Base-by-base conservation (phyloP, 2,329 filamentous ascomycete genomes). In the Pseudocercospora ulei region DNA sequence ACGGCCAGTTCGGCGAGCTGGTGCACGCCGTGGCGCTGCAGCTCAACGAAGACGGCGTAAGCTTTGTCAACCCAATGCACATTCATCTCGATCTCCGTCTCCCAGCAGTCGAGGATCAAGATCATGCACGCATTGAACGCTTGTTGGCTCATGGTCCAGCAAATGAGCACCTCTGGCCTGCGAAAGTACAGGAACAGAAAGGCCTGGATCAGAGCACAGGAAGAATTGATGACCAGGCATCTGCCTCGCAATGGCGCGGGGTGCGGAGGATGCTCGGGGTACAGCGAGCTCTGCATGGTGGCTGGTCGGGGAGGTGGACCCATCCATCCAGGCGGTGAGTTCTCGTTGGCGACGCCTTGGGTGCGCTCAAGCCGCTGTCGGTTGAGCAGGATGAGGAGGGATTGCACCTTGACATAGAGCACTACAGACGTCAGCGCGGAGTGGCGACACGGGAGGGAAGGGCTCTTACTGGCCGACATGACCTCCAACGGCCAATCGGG, bases 101-200 rank as follows among this genome's bases (percentile, higher is more conserved):
- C 66, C 42, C 67, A 56, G 5, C 64, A 64, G 34, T 69, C 65
- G 1, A 68, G 55, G 1, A 69, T 55, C 4, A 71, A 50, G 13
- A 71, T 65, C 65, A 69, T 69, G 43, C 61, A 64, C 6, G 66
- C 64, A 40, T 69, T 69, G 56, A 70, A 70, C 2, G 66, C 65
- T 53, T 69, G 65, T 42, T 70, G 68, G 22, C 62, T 62, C 47
- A 68, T 61, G 0, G 59, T 65, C 67, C 67, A 70, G 46, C 63
- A 68, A 23, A 69, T 61, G 20, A 70, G 53, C 1, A 64, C 63
- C 13, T 61, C 60, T 9, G 62, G 65, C 8, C 63, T 51, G 25
- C 64, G 61, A n/a, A 55, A 47, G 18, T 65, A 58, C 50, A 68
- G 66, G 52, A 67, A 70, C 17, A 67, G 50, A 39, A 69, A 69